These are phyloP conservation scores for Ophiobolus disseminans DNA, from an alignment of 2,329 filamentous ascomycete species.

Conservation along the genomic window DNA sequence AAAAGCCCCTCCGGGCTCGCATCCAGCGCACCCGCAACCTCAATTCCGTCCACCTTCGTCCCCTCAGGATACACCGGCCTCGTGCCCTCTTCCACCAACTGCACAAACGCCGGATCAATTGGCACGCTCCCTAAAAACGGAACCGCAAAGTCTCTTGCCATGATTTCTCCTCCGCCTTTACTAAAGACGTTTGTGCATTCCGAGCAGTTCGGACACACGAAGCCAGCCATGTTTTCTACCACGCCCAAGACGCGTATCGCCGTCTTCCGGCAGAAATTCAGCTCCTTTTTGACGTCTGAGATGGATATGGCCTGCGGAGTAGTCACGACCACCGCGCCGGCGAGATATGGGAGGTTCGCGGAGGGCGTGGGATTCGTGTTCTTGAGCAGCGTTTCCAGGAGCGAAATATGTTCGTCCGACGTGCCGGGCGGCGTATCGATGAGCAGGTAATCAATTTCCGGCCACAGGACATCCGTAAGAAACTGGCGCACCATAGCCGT, in stretches of 20 bases:
- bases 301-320: slow-evolving; percentile 95
- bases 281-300: slow-evolving; percentile 90
- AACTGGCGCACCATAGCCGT: slow-evolving; percentile 99
- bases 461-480: slow-evolving; percentile 88
- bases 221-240: slow-evolving; percentile 95
- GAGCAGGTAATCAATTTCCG: slow-evolving; percentile 83
- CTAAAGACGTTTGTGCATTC: slow-evolving; percentile 95
- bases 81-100: slow-evolving; percentile 79
- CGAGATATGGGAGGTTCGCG: slow-evolving; percentile 54
- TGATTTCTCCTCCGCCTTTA: slow-evolving; percentile 84
- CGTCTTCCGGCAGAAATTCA: slow-evolving; percentile 91
- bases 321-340: slow-evolving; percentile 91
- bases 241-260: slow-evolving; percentile 82
- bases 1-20: slow-evolving; percentile 53
- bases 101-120: slow-evolving; percentile 90
- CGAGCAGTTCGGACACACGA: slow-evolving; percentile 76
- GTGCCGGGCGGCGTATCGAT: slow-evolving; percentile 97
- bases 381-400: slow-evolving; percentile 78
- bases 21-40: slow-evolving; percentile 38
- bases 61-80: slow-evolving; percentile 73
- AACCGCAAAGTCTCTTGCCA: slow-evolving; percentile 86
- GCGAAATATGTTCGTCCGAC: slow-evolving; percentile 94
- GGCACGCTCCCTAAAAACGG: slow-evolving; percentile 86
- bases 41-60: slow-evolving; percentile 54
- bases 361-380: slow-evolving; percentile 29